Conservation (phyloP, 768 basidiomycete genomes). For the Hygrocybe punicea region DNA sequence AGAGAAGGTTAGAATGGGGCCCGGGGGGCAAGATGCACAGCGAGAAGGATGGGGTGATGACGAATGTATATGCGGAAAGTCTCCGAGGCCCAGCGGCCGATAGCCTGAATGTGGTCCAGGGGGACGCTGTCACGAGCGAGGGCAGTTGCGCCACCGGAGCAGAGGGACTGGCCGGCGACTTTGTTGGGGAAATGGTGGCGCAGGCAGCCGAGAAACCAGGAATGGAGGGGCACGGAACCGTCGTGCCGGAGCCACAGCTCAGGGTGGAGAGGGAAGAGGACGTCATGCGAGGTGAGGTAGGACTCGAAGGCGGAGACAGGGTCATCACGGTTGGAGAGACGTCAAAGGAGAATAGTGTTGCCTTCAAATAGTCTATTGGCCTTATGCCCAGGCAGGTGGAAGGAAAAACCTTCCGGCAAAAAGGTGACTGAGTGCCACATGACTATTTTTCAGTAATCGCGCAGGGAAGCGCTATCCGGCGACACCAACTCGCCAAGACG, state of each 20-base stretch:
- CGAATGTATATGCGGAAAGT: conserved; percentile 29
- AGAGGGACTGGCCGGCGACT: conserved; percentile 37
- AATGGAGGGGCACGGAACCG: conserved; percentile 30
- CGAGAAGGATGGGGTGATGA: too few relatives aligned
- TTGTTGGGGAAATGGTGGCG: conserved; percentile 17
- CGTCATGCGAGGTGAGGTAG: conserved; percentile 29
- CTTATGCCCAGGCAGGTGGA: too few relatives aligned
- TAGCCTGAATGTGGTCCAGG: conserved; percentile 31
- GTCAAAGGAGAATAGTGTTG: too few relatives aligned
- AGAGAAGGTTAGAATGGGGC: too few relatives aligned
- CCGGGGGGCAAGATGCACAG: too few relatives aligned
- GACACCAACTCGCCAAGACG: neutral
- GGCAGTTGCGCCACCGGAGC: conserved; percentile 38
- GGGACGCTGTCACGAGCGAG: conserved; percentile 28
- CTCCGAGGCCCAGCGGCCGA: conserved; percentile 39
- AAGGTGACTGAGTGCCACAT: too few relatives aligned
- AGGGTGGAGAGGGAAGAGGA: conserved; percentile 21
- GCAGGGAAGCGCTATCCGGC: neutral
- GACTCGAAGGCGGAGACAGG: neutral
- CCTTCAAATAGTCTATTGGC: too few relatives aligned
- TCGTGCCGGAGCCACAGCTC: conserved; percentile 33
- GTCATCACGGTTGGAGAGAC: too few relatives aligned
- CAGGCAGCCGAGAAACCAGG: conserved; percentile 36
- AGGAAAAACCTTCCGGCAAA: too few relatives aligned
- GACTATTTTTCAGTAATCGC: neutral